phyloP scores from a whole-genome alignment of 176 grass and related monocot species.

The Oryza glumipatula region DNA sequence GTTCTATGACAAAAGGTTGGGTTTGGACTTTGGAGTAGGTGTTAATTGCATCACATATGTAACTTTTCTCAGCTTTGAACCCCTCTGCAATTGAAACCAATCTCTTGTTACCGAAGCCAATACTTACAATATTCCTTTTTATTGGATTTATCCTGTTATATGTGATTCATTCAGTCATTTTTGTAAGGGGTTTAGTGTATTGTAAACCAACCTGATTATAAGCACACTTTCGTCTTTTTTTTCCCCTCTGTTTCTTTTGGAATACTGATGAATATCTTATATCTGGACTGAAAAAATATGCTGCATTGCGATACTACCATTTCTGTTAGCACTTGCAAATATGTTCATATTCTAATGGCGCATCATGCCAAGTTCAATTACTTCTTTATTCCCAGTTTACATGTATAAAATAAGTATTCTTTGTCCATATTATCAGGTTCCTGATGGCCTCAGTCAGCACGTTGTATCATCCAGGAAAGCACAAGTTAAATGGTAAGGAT shows the following conservation, averaged over 20 bases:
- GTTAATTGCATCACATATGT: not conserved
- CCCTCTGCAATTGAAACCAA: not conserved
- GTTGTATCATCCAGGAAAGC: slow-evolving; percentile 28
- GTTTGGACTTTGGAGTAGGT: not conserved
- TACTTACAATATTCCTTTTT: not conserved
- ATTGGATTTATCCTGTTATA: not conserved
- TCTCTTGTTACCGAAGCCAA: not conserved
- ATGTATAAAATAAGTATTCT: slow-evolving; percentile 10
- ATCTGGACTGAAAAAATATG: not conserved
- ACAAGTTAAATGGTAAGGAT: slow-evolving; percentile 44
- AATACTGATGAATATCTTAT: not conserved
- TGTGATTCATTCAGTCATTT: not conserved
- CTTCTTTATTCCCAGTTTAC: not conserved
- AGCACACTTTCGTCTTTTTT: not conserved
- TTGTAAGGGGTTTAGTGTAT: not conserved
- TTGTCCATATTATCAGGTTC: slow-evolving; percentile 34
- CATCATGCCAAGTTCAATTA: not conserved
- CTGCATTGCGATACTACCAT: not conserved
- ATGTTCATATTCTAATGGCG: not conserved
- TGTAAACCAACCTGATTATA: not conserved
- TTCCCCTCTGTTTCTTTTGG: not conserved
- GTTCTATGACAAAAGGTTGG: not conserved
- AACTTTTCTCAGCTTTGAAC: not conserved
- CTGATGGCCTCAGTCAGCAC: slow-evolving; percentile 35
- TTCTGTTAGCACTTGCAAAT: slow-evolving; percentile 22